Conservation (phyloP, 202 grass and related monocot species). For the Zizania palustris region DNA sequence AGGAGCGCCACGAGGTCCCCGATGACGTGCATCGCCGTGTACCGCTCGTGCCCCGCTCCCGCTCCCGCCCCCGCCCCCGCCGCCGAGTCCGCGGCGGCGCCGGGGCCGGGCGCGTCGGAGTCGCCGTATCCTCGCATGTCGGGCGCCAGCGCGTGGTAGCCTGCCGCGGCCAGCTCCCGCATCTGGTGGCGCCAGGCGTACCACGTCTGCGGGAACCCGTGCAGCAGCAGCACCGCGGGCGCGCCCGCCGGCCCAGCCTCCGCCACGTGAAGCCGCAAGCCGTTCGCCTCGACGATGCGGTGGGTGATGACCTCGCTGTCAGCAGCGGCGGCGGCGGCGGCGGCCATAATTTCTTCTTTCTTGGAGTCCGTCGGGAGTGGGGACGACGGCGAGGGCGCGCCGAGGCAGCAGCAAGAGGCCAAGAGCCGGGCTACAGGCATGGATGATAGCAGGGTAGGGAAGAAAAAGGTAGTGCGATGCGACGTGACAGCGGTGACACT, state of each 20-base stretch:
- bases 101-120: constrained; percentile 29
- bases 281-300: constrained; percentile 55
- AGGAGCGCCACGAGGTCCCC: constrained; percentile 60
- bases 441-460: no score
- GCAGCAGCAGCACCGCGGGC: constrained; percentile 60
- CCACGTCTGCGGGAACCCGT: constrained; percentile 92
- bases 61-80: no score
- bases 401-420: constrained; percentile 1
- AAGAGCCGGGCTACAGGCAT: background rate
- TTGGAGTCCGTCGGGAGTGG: background rate
- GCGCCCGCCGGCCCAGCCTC: constrained; percentile 53
- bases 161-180: constrained; percentile 45
- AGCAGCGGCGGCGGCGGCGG: background rate
- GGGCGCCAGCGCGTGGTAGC: constrained; percentile 57
- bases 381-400: background rate
- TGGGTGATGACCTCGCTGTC: constrained; percentile 41
- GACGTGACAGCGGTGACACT: no score
- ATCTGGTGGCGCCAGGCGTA: constrained; percentile 95
- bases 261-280: constrained; percentile 70
- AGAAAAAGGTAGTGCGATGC: no score
- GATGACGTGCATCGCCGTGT: constrained; percentile 54
- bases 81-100: no score
- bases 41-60: background rate
- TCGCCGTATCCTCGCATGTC: constrained; percentile 62
- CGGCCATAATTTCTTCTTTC: background rate